Evolutionary conservation across 169 alveolate genomes (phyloP).

Genomic region (Cryptosporidium andersoni): DNA sequence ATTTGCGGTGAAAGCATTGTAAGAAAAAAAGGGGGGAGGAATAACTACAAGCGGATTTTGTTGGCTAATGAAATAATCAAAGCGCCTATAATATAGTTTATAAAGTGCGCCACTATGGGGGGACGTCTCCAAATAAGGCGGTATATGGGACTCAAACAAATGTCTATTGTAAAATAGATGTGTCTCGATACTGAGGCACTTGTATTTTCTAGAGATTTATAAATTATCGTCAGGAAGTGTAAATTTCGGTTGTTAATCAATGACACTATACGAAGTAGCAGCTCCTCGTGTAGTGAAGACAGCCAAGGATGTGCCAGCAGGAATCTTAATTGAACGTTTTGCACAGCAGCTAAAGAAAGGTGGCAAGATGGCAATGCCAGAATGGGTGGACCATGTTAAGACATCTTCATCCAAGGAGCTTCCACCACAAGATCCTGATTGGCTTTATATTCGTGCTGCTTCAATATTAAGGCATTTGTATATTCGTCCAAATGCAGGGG

Average conservation of each 20-base stretch:
- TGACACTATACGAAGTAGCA: conserved; percentile 70
- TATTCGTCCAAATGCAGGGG: conserved; percentile 93
- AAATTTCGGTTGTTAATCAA: background rate
- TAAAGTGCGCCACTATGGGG: too few relatives aligned
- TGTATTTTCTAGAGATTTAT: too few relatives aligned
- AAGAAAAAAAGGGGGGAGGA: too few relatives aligned
- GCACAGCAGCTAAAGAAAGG: conserved; percentile 93
- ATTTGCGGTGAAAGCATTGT: too few relatives aligned
- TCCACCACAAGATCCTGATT: conserved; percentile 95
- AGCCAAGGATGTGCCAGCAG: conserved; percentile 96
- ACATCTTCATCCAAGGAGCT: conserved; percentile 92
- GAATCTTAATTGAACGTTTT: conserved; percentile 90
- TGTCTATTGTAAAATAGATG: too few relatives aligned
- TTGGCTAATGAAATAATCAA: too few relatives aligned
- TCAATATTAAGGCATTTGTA: conserved; percentile 94
- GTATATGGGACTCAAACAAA: too few relatives aligned
- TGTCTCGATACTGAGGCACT: too few relatives aligned
- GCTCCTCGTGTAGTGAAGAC: conserved; percentile 74
- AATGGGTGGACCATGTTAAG: conserved; percentile 94
- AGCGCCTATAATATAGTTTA: too few relatives aligned
- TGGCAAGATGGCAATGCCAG: conserved; percentile 93
- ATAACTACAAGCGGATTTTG: too few relatives aligned
- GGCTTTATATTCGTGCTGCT: conserved; percentile 96
- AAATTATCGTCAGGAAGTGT: background rate
- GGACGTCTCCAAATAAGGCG: too few relatives aligned